These are phyloP conservation scores for Saccharomyces hybrid DNA, from an alignment of 1,139 yeast genomes.

Conservation along the genomic window DNA sequence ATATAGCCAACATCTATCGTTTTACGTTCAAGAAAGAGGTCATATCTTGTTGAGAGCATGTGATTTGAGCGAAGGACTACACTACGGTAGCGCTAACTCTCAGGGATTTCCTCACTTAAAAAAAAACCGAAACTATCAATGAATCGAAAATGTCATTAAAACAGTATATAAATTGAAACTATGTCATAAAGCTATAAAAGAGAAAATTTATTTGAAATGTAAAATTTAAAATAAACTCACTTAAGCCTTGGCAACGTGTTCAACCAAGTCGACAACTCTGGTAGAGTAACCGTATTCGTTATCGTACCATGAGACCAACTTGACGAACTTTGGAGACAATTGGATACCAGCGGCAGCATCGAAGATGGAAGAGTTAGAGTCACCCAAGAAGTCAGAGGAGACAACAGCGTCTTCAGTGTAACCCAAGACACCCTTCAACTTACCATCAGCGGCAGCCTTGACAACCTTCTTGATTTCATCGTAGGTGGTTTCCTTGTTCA, in stretches of 20 bases:
- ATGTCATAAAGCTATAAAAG: conserved; percentile 4
- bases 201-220: conserved; percentile 1
- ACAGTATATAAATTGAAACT: background rate
- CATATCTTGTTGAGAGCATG: too few species aligned
- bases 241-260: conserved; percentile 2
- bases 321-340: conserved; percentile 78
- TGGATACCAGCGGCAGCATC: conserved; percentile 77
- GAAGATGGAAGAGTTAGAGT: conserved; percentile 64
- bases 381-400: too few species aligned
- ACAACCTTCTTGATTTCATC: too few species aligned
- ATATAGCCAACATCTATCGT: too few species aligned
- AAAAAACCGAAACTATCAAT: background rate
- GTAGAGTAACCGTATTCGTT: conserved; percentile 87
- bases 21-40: too few species aligned
- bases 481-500: too few species aligned
- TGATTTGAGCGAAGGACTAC: too few species aligned
- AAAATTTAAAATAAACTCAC: background rate
- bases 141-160: background rate
- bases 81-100: too few species aligned
- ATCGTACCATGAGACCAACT: conserved; percentile 83
- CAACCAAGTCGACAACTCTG: conserved; percentile 66
- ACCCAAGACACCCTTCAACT: too few species aligned
- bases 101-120: background rate
- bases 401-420: too few species aligned
- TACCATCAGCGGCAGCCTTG: too few species aligned